Evolutionary conservation across 2,329 filamentous ascomycete species (phyloP).

Genomic region (Sclerotiophoma versabilis): DNA sequence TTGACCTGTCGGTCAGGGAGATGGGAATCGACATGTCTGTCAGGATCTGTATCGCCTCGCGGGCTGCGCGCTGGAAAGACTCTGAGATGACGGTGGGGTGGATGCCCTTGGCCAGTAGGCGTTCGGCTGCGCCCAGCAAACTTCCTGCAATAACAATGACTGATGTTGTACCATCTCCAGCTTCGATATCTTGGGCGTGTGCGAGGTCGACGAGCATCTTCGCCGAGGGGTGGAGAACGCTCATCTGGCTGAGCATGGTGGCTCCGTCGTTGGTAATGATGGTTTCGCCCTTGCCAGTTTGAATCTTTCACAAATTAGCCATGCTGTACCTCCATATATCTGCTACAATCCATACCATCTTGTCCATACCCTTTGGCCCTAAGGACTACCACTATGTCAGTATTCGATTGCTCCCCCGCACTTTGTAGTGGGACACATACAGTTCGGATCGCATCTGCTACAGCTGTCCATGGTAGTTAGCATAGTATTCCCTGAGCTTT

Average conservation of each 20-base stretch:
- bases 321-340: not conserved
- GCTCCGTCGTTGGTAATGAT: constrained; percentile 99
- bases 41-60: constrained; percentile 85
- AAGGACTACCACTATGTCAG: constrained; percentile 67
- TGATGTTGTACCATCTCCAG: constrained; percentile 96
- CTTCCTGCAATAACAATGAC: constrained; percentile 98
- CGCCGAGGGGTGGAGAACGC: constrained; percentile 98
- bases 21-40: constrained; percentile 97
- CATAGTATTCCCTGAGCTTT: constrained; percentile 26
- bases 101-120: constrained; percentile 85
- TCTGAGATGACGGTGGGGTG: constrained; percentile 98
- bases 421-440: constrained; percentile 52
- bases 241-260: constrained; percentile 99
- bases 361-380: constrained; percentile 97
- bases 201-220: constrained; percentile 99
- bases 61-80: constrained; percentile 93
- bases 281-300: constrained; percentile 93
- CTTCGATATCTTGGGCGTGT: constrained; percentile 96
- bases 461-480: constrained; percentile 65
- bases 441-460: constrained; percentile 96
- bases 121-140: constrained; percentile 90
- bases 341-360: constrained; percentile 69
- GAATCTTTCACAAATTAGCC: constrained; percentile 61
- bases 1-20: constrained; percentile 82
- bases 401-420: constrained; percentile 30